Evolutionary conservation across 345 rosid species (phyloP).

Genomic region (Eucalyptus decipiens): DNA sequence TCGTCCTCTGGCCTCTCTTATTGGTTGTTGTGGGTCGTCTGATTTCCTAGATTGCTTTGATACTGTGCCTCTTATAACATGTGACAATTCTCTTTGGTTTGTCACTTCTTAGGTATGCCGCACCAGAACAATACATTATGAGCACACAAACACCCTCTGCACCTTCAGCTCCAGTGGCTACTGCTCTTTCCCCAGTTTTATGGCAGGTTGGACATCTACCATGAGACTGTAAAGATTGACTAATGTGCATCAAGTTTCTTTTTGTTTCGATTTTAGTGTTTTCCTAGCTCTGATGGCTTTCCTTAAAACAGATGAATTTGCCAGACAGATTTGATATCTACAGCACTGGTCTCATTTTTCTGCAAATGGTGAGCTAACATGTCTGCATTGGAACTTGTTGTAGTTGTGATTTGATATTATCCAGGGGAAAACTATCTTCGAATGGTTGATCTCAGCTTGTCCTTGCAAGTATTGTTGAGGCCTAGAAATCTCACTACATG

Average conservation of each 20-base stretch:
- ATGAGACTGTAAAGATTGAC: background rate
- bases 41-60: background rate
- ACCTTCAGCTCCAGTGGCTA: slow-evolving; percentile 93
- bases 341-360: slow-evolving; percentile 82
- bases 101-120: slow-evolving; percentile 53
- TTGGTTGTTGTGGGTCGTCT: background rate
- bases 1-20: background rate
- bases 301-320: slow-evolving; percentile 65
- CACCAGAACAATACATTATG: slow-evolving; percentile 99
- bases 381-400: background rate
- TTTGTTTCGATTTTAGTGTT: background rate
- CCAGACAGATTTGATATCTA: slow-evolving; percentile 96
- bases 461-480: background rate
- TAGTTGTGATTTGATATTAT: background rate
- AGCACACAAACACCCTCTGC: slow-evolving; percentile 99
- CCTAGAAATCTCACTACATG: background rate
- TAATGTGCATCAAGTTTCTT: background rate
- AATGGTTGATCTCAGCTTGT: background rate
- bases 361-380: slow-evolving; percentile 69
- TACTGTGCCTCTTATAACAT: background rate
- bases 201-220: slow-evolving; percentile 63
- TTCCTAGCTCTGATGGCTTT: background rate
- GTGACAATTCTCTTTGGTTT: background rate
- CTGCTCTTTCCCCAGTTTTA: slow-evolving; percentile 90
- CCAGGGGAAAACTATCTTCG: background rate